These are phyloP conservation scores for Apium graveolens DNA, from an alignment of 129 eudicot species.

Conservation along the genomic window DNA sequence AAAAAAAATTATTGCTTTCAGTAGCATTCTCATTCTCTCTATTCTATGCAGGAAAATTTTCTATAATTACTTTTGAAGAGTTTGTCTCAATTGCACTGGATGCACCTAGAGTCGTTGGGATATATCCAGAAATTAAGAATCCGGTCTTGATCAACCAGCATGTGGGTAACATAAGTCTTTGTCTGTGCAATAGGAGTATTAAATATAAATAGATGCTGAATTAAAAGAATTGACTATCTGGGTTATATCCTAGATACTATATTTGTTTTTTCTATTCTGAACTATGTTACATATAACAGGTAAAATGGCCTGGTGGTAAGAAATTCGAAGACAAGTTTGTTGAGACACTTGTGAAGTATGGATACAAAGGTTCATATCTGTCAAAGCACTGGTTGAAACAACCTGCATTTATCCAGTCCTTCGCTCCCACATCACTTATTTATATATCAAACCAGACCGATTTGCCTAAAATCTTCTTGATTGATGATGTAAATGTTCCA, in stretches of 20 bases:
- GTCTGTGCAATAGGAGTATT: constrained; percentile 2
- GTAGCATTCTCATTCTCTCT: background rate
- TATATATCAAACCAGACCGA: constrained; percentile 70
- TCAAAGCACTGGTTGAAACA: constrained; percentile 84
- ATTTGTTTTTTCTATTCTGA: background rate
- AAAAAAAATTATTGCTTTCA: background rate
- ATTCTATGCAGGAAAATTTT: constrained; percentile 56
- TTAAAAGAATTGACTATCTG: background rate
- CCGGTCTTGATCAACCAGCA: constrained; percentile 82
- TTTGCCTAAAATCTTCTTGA: constrained; percentile 79
- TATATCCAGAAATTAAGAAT: constrained; percentile 95
- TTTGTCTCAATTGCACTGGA: constrained; percentile 72
- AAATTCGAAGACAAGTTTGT: constrained; percentile 81
- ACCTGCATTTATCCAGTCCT: constrained; percentile 93
- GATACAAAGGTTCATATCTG: constrained; percentile 78
- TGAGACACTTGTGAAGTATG: constrained; percentile 69
- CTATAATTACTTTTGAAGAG: constrained; percentile 87
- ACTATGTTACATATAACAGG: constrained; percentile 38
- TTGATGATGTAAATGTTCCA: constrained; percentile 50
- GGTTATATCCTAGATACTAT: background rate
- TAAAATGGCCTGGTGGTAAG: constrained; percentile 89
- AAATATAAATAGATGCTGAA: background rate
- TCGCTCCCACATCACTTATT: constrained; percentile 87
- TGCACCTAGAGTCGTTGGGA: constrained; percentile 90
- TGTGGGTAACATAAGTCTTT: constrained; percentile 37